phyloP scores from a whole-genome alignment of 129 eudicot species.

The Lonicera japonica region DNA sequence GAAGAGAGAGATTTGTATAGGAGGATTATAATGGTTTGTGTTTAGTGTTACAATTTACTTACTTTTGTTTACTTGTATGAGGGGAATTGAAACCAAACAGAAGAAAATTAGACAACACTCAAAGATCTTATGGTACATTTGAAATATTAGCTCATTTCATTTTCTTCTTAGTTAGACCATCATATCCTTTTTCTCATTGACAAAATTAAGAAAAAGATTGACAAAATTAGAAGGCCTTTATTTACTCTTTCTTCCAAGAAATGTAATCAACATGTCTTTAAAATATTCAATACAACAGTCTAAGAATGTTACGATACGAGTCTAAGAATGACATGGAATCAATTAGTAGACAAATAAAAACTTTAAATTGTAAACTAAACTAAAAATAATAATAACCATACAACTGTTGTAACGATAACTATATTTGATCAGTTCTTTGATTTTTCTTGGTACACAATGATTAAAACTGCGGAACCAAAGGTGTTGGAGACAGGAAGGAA shows the following conservation, averaged over 20 bases:
- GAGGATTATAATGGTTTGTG: conserved; percentile 55
- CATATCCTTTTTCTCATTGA: neutral
- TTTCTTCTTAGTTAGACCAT: neutral
- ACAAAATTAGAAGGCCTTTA: neutral
- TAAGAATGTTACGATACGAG: no score
- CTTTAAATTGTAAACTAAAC: no score
- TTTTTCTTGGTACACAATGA: no score
- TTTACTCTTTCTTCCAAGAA: neutral
- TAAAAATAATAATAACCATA: no score
- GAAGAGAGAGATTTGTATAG: conserved; percentile 70
- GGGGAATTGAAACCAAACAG: neutral
- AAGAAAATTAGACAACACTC: conserved; percentile 12
- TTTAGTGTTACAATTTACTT: conserved; percentile 30
- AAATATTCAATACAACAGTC: neutral
- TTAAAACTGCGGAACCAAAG: no score
- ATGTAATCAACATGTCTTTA: neutral
- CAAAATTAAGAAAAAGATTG: neutral
- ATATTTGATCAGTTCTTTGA: no score
- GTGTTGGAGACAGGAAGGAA: no score
- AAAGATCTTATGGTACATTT: neutral
- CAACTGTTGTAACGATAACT: no score
- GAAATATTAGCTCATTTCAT: conserved; percentile 4
- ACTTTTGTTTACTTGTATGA: conserved; percentile 26
- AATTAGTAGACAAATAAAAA: no score
- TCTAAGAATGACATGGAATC: no score